Percentiles rank a stretch among this genome's conserved stretches.
Conservation (phyloP, 164 flowering plant species). For the Aristolochia californica region DNA sequence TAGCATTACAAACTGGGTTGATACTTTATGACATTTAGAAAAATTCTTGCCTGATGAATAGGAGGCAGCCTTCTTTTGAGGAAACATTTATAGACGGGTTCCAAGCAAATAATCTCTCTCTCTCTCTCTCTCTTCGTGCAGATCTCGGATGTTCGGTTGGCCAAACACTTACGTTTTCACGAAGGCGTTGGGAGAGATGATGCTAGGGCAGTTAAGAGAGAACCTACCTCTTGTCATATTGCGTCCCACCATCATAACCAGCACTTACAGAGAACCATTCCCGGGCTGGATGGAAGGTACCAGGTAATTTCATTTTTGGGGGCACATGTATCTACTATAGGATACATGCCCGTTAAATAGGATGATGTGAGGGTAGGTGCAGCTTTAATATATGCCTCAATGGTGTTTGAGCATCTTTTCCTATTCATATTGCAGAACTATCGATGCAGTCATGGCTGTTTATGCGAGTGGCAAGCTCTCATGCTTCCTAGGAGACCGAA, state of each 20-base stretch:
- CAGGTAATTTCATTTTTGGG: conserved; percentile 24
- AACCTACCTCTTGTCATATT: conserved; percentile 22
- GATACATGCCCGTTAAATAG: not conserved
- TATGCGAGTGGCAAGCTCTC: conserved; percentile 56
- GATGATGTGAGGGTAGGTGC: too few species aligned
- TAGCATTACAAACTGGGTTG: too few species aligned
- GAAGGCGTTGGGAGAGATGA: conserved; percentile 42
- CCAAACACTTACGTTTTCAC: conserved; percentile 36
- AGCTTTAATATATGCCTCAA: not conserved
- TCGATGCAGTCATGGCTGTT: conserved; percentile 41
- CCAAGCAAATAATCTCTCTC: too few species aligned
- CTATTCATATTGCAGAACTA: conserved; percentile 29
- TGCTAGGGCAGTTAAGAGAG: conserved; percentile 17
- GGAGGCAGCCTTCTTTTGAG: too few species aligned
- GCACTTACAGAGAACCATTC: conserved; percentile 32
- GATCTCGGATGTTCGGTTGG: conserved; percentile 38
- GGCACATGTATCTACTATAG: not conserved
- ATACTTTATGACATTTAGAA: too few species aligned
- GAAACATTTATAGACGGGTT: too few species aligned
- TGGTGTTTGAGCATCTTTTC: not conserved
- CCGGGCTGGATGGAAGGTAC: conserved; percentile 41
- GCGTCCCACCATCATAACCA: conserved; percentile 26
- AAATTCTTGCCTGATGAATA: too few species aligned
- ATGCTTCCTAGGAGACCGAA: conserved; percentile 42
- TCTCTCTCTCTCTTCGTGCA: conserved; percentile 7